phyloP scores from a whole-genome alignment of 2,329 filamentous ascomycete genomes.

The Raffaelea arxii region DNA sequence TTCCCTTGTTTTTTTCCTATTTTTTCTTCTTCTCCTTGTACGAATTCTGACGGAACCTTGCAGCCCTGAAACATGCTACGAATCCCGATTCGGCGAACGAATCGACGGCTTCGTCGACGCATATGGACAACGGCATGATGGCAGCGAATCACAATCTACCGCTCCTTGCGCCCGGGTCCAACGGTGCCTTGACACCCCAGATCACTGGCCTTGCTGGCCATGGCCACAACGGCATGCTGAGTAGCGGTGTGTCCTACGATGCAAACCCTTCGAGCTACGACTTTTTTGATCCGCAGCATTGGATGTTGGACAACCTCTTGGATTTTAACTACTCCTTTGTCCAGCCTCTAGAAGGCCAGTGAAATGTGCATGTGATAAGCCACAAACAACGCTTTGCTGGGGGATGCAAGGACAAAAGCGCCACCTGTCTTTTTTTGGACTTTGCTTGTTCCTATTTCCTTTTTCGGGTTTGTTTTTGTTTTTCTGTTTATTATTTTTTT shows the following conservation, averaged over 20 bases:
- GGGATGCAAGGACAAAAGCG: too few relatives aligned
- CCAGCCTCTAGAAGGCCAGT: constrained; percentile 42
- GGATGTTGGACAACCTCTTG: constrained; percentile 81
- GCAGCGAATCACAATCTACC: constrained; percentile 37
- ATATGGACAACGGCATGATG: constrained; percentile 49
- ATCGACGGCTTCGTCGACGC: constrained; percentile 59
- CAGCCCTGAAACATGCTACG: constrained; percentile 76
- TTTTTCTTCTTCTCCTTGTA: neutral
- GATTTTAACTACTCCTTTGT: constrained; percentile 63
- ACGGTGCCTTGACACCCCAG: constrained; percentile 43
- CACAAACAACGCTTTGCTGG: too few relatives aligned
- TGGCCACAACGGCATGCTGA: constrained; percentile 33
- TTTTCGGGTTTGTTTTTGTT: too few relatives aligned
- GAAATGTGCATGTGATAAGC: too few relatives aligned
- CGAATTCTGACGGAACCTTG: constrained; percentile 14
- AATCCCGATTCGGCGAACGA: constrained; percentile 71
- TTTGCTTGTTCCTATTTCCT: too few relatives aligned
- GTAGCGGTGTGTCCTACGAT: constrained; percentile 46
- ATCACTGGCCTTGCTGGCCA: constrained; percentile 33
- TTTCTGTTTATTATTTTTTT: too few relatives aligned
- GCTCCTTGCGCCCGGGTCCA: constrained; percentile 33
- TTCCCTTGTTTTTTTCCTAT: neutral
- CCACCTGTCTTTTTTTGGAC: constrained; percentile 1
- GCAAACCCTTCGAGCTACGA: constrained; percentile 53
- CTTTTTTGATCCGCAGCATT: constrained; percentile 86